Conservation (phyloP, 129 eudicot genomes). For the Rutidosis leptorrhynchoides region DNA sequence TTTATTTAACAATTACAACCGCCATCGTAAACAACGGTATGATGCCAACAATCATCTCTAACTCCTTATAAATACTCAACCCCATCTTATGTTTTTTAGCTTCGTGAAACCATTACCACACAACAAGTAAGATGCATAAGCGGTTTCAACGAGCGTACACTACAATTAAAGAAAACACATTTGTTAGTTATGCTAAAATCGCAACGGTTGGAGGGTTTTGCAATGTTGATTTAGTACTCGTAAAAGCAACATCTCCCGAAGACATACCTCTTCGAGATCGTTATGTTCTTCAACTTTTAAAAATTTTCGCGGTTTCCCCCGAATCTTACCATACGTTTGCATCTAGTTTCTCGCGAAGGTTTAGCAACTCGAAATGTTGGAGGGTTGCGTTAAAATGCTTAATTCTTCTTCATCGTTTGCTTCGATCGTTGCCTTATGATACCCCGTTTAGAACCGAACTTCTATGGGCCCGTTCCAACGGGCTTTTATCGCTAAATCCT, state of each 20-base stretch:
- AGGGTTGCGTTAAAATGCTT: conserved; percentile 69
- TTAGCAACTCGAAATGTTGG: conserved; percentile 55
- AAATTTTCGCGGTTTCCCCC: conserved; percentile 53
- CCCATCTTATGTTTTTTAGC: conserved; percentile 12
- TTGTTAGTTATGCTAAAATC: conserved; percentile 56
- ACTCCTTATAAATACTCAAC: conserved; percentile 23
- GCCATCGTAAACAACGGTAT: conserved; percentile 25
- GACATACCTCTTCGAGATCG: conserved; percentile 59
- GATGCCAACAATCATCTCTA: conserved; percentile 15
- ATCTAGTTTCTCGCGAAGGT: conserved; percentile 44
- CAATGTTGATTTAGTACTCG: conserved; percentile 48
- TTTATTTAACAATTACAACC: background rate
- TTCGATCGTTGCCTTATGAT: conserved; percentile 45
- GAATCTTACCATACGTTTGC: conserved; percentile 46
- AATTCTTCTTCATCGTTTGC: conserved; percentile 66
- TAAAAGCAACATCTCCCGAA: conserved; percentile 72
- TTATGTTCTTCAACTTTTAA: conserved; percentile 54
- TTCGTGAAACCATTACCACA: conserved; percentile 19
- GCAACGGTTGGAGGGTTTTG: conserved; percentile 71
- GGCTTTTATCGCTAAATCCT: conserved; percentile 45
- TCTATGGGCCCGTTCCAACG: conserved; percentile 49
- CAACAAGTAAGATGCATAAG: conserved; percentile 40
- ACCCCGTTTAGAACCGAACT: conserved; percentile 50
- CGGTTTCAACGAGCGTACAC: conserved; percentile 48
- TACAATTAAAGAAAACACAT: conserved; percentile 48